A percentile compares a stretch with the other conserved stretches of the same genome.
These are phyloP conservation scores for Aplosporella prunicola DNA, from an alignment of 2,329 filamentous ascomycete genomes.

Conservation along the genomic window DNA sequence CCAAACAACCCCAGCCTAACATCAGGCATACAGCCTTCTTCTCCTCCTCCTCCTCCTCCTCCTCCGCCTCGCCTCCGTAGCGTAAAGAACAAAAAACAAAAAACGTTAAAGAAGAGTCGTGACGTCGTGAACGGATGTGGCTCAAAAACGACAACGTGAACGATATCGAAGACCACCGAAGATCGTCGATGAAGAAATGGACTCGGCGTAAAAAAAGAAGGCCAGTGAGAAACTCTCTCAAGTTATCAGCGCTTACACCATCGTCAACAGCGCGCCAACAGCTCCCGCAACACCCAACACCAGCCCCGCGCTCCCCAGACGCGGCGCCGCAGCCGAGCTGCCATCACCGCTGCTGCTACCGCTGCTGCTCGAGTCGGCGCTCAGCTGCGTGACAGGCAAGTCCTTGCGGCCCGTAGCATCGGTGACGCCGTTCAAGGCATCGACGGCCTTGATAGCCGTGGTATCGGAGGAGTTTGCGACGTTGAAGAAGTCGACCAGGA, in stretches of 20 bases:
- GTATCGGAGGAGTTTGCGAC: conserved; percentile 56
- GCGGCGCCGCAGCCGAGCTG: neutral
- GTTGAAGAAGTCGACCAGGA: conserved; percentile 72
- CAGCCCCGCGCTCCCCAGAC: neutral
- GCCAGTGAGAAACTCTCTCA: too few species aligned
- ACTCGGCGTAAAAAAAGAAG: neutral
- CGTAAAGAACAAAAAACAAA: neutral
- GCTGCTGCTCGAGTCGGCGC: neutral
- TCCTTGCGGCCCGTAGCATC: conserved; percentile 31
- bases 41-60: too few species aligned
- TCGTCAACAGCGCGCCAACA: too few species aligned
- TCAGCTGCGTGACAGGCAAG: conserved; percentile 10
- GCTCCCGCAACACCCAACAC: neutral
- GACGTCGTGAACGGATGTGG: too few species aligned
- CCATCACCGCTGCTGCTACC: neutral
- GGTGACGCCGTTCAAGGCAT: conserved; percentile 52
- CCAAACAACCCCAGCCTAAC: too few species aligned
- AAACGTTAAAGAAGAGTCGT: conserved; percentile 8
- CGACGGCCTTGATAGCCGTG: conserved; percentile 56
- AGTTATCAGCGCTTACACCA: too few species aligned
- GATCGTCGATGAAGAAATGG: neutral
- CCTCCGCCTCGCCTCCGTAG: too few species aligned
- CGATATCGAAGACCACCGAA: neutral
- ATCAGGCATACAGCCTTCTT: too few species aligned
- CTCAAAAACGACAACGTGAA: too few species aligned